A percentile compares a stretch with the other conserved stretches of the same genome.
Evolutionary conservation across 306 rosid species (phyloP).

Genomic region (Elaeagnus macrophylla): DNA sequence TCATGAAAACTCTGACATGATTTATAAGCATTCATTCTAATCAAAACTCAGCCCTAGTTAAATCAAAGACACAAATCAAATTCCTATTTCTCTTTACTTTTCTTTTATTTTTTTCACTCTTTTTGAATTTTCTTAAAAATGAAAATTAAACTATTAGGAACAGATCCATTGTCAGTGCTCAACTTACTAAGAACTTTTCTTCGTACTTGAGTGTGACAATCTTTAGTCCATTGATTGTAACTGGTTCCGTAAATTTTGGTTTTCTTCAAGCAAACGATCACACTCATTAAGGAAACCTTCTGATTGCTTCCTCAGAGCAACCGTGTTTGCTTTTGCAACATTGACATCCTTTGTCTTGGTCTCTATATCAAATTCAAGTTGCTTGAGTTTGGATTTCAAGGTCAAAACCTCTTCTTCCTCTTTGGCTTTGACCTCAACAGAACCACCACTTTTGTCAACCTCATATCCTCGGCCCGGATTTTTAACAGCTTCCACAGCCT

Average conservation of each 20-base stretch:
- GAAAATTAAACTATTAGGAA: conserved; percentile 21
- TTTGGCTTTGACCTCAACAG: conserved; percentile 43
- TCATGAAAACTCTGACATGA: no score
- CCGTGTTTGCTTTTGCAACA: conserved; percentile 57
- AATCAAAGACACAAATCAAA: conserved; percentile 24
- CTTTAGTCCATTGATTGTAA: conserved; percentile 47
- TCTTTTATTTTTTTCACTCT: no score
- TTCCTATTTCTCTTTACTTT: conserved; percentile 7
- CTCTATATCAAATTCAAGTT: conserved; percentile 54
- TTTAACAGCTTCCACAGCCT: conserved; percentile 72
- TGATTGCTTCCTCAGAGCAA: conserved; percentile 81
- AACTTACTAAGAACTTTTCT: conserved; percentile 61
- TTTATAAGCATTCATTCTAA: no score
- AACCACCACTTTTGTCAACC: conserved; percentile 36
- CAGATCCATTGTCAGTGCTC: conserved; percentile 26
- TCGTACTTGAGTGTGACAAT: conserved; percentile 53
- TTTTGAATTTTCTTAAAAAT: conserved; percentile 20
- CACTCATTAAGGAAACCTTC: conserved; percentile 96
- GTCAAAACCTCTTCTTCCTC: conserved; percentile 48
- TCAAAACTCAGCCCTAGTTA: no score
- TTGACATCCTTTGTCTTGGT: conserved; percentile 44
- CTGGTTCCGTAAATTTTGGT: conserved; percentile 56
- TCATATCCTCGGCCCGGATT: conserved; percentile 63
- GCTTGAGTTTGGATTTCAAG: conserved; percentile 34
- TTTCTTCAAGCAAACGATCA: conserved; percentile 84